Evolutionary conservation across 2,329 filamentous ascomycete species (phyloP).

Genomic region (Claviceps sp.): DNA sequence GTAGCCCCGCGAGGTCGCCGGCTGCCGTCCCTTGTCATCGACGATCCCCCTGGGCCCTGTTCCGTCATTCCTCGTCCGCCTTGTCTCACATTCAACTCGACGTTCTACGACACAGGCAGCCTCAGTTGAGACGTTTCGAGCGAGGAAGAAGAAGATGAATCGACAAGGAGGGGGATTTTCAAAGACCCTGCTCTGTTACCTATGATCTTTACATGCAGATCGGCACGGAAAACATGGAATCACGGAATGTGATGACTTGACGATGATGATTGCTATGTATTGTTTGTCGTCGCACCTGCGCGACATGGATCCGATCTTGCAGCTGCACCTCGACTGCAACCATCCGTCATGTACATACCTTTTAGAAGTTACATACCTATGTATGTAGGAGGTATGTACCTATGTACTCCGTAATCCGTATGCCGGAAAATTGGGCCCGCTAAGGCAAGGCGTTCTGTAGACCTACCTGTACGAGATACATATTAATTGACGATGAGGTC

Average conservation of each 20-base stretch:
- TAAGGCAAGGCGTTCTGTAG: too few species aligned
- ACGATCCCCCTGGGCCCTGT: not conserved
- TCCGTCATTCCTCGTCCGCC: not conserved
- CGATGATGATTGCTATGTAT: too few species aligned
- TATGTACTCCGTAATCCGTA: too few species aligned
- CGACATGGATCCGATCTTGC: not conserved
- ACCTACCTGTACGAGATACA: too few species aligned
- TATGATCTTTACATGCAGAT: too few species aligned
- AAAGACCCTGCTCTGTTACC: not conserved
- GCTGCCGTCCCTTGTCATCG: not conserved
- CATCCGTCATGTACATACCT: not conserved
- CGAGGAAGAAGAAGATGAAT: not conserved
- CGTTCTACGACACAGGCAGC: not conserved
- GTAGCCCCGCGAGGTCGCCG: too few species aligned
- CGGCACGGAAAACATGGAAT: too few species aligned
- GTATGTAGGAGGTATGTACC: too few species aligned
- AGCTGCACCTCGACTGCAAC: slow-evolving; percentile 1
- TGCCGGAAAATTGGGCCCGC: not conserved
- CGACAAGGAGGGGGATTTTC: not conserved
- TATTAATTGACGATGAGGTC: too few species aligned
- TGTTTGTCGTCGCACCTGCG: not conserved
- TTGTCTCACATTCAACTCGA: not conserved
- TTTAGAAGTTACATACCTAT: too few species aligned
- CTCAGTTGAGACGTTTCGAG: not conserved
- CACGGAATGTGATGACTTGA: too few species aligned